phyloP scores from a whole-genome alignment of 305 asterid genomes.

The Solanum hybrid region DNA sequence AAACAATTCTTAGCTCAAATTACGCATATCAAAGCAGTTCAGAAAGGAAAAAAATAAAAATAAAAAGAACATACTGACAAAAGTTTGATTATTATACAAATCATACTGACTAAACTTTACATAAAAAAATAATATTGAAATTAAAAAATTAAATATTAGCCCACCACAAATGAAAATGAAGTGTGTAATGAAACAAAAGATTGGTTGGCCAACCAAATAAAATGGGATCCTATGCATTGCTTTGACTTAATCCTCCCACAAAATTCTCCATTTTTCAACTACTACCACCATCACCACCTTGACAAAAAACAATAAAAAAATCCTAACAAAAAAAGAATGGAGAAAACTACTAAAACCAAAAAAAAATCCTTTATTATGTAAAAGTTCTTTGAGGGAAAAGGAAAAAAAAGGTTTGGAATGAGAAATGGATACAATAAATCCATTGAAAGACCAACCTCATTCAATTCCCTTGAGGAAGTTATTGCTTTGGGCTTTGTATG shows the following conservation, averaged over 20 bases:
- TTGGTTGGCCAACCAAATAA: conserved; percentile 30
- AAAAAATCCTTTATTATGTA: not conserved
- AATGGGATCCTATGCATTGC: conserved; percentile 20
- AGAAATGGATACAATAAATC: conserved; percentile 33
- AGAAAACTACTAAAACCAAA: not conserved
- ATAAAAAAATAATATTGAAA: not conserved
- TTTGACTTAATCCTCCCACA: conserved; percentile 25
- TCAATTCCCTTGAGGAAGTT: conserved; percentile 15
- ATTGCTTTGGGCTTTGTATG: conserved; percentile 26
- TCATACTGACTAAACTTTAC: not conserved
- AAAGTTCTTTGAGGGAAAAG: not conserved
- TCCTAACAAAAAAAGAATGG: not conserved
- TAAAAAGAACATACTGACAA: not conserved
- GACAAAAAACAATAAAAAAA: not conserved
- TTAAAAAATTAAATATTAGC: not conserved
- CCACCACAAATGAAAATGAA: not conserved
- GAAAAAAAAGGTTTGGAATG: not conserved
- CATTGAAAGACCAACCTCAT: conserved; percentile 21
- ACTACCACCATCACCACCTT: not conserved
- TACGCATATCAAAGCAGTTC: not conserved
- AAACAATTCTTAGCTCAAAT: not conserved
- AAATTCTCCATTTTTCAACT: conserved; percentile 4
- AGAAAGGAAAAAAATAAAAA: no score
- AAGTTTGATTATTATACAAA: not conserved
- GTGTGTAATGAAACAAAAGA: not conserved